A percentile compares a stretch with the other conserved stretches of the same genome.
phyloP scores from a whole-genome alignment of 768 basidiomycete genomes.

The Exidia glandulosa region DNA sequence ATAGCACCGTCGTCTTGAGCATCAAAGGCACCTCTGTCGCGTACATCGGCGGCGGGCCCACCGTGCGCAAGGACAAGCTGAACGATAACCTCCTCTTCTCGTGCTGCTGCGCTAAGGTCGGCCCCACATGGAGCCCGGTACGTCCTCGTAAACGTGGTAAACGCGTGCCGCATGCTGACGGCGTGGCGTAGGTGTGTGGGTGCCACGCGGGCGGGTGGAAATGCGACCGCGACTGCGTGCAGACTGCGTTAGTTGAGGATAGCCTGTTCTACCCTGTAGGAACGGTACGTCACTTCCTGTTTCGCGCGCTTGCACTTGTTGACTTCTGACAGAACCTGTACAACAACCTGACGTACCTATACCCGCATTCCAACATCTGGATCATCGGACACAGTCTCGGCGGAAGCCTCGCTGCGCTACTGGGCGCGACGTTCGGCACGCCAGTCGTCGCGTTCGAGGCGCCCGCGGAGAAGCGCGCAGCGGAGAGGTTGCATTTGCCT shows the following conservation, averaged over 20 bases:
- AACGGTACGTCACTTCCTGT: constrained; percentile 42
- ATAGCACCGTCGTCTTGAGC: constrained; percentile 72
- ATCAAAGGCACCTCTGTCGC: constrained; percentile 89
- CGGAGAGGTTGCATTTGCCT: constrained; percentile 51
- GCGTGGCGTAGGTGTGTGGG: constrained; percentile 52
- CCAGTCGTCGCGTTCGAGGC: constrained; percentile 57
- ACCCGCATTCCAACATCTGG: constrained; percentile 87
- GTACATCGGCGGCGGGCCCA: constrained; percentile 65
- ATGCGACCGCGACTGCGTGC: constrained; percentile 73
- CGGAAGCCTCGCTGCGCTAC: constrained; percentile 50
- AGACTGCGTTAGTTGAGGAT: constrained; percentile 62
- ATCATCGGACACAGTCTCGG: constrained; percentile 53
- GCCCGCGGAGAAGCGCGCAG: constrained; percentile 52
- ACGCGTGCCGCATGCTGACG: constrained; percentile 4
- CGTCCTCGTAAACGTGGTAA: background rate
- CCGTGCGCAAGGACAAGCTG: constrained; percentile 81
- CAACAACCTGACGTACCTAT: constrained; percentile 88
- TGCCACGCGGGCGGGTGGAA: constrained; percentile 72
- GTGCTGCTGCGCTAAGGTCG: constrained; percentile 88
- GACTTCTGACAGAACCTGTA: constrained; percentile 63
- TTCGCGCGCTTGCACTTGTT: background rate
- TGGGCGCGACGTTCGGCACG: constrained; percentile 53
- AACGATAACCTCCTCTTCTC: constrained; percentile 91
- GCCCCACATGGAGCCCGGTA: constrained; percentile 79
- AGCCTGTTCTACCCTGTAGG: constrained; percentile 85